phyloP scores from a whole-genome alignment of 1,284 basidiomycete species.

The Xerocomus minutiporus region DNA sequence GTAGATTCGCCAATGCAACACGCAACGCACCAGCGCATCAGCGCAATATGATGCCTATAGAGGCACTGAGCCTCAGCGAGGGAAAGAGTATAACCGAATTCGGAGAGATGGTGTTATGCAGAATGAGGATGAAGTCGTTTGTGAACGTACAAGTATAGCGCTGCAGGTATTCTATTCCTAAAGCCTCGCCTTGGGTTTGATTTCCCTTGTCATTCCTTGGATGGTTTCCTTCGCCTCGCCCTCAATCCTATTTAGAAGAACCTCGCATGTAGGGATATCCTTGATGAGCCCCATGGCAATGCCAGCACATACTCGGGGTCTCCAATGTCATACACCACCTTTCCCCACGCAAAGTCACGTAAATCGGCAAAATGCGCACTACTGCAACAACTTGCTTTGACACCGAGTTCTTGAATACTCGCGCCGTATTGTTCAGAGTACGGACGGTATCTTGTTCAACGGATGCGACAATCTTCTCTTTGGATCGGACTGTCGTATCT shows the following conservation, averaged over 20 bases:
- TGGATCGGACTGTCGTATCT: conserved; percentile 68
- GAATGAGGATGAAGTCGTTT: conserved; percentile 8
- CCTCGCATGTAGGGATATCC: conserved; percentile 83
- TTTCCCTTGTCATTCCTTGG: conserved; percentile 42
- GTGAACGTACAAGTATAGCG: not conserved
- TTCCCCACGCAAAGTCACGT: conserved; percentile 78
- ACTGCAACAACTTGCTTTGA: conserved; percentile 76
- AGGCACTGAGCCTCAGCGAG: conserved; percentile 74
- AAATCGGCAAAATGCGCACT: conserved; percentile 89
- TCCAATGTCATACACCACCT: conserved; percentile 78
- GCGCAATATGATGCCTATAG: conserved; percentile 90
- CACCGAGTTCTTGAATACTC: conserved; percentile 86
- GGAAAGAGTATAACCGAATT: conserved; percentile 74
- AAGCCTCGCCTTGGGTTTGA: conserved; percentile 43
- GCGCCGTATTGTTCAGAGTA: conserved; percentile 79
- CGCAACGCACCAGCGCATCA: conserved; percentile 71
- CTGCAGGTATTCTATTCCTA: conserved; percentile 25
- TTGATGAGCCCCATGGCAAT: conserved; percentile 78
- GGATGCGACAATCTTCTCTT: conserved; percentile 81
- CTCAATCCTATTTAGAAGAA: conserved; percentile 69
- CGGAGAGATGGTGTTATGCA: conserved; percentile 46
- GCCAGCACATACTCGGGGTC: conserved; percentile 80
- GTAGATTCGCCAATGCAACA: conserved; percentile 63
- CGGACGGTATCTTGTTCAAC: conserved; percentile 79
- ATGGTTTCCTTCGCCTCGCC: conserved; percentile 74